Percentiles rank a stretch among this genome's conserved stretches.
phyloP scores from a whole-genome alignment of 2,329 filamentous ascomycete species.

The Cytospora mali region DNA sequence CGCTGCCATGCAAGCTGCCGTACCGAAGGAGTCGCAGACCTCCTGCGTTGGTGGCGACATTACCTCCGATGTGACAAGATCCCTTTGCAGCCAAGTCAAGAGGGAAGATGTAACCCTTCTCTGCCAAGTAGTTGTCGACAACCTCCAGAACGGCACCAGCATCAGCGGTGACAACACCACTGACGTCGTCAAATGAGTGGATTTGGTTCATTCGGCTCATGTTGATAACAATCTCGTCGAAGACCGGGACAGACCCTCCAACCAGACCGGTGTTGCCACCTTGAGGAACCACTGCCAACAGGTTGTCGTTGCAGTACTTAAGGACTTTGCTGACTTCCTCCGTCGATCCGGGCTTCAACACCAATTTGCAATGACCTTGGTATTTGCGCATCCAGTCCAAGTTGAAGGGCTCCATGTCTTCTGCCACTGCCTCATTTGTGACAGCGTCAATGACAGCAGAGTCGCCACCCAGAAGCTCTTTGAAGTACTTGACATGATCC shows the following conservation, averaged over 20 bases:
- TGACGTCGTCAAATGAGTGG: slow-evolving; percentile 88
- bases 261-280: slow-evolving; percentile 97
- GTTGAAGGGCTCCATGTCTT: slow-evolving; percentile 91
- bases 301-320: slow-evolving; percentile 92
- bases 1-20: slow-evolving; percentile 89
- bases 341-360: slow-evolving; percentile 81
- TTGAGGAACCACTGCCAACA: slow-evolving; percentile 92
- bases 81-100: slow-evolving; percentile 97
- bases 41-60: slow-evolving; percentile 93
- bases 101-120: slow-evolving; percentile 87
- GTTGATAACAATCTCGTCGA: slow-evolving; percentile 96
- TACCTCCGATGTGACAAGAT: slow-evolving; percentile 94
- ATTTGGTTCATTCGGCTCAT: slow-evolving; percentile 89
- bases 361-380: slow-evolving; percentile 82
- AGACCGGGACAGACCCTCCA: slow-evolving; percentile 92
- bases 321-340: slow-evolving; percentile 89
- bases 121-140: slow-evolving; percentile 81
- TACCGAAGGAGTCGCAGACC: slow-evolving; percentile 88
- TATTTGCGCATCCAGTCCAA: slow-evolving; percentile 99
- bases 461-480: slow-evolving; percentile 73
- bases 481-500: slow-evolving; percentile 84
- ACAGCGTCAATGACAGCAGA: slow-evolving; percentile 86
- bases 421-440: slow-evolving; percentile 65
- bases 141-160: slow-evolving; percentile 89
- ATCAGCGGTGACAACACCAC: slow-evolving; percentile 86